These are phyloP conservation scores for Talaromyces atroroseus DNA, from an alignment of 2,329 filamentous ascomycete genomes.

Conservation along the genomic window DNA sequence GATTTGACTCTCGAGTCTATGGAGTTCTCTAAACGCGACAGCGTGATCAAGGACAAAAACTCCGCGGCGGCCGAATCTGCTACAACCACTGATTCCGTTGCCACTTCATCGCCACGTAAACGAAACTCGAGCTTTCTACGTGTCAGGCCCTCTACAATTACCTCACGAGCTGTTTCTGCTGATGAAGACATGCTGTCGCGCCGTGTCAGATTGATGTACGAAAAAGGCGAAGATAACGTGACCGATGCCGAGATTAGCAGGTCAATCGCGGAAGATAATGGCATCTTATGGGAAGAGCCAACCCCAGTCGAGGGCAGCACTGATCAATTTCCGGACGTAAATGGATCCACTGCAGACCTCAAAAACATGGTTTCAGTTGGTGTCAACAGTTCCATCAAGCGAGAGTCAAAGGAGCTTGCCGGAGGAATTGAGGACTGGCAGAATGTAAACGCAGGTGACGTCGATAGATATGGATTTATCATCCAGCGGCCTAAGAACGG, in stretches of 20 bases:
- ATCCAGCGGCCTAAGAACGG: conserved; percentile 27
- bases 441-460: conserved; percentile 53
- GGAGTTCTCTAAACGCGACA: conserved; percentile 57
- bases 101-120: conserved; percentile 15
- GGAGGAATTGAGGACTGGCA: conserved; percentile 63
- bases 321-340: conserved; percentile 22
- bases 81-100: conserved; percentile 9
- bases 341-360: conserved; percentile 24
- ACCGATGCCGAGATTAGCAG: conserved; percentile 36
- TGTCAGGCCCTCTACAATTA: conserved; percentile 28
- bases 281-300: conserved; percentile 37
- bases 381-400: conserved; percentile 35
- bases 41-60: conserved; percentile 51
- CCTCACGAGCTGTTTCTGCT: conserved; percentile 52
- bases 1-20: conserved; percentile 49
- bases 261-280: conserved; percentile 33
- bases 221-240: conserved; percentile 54
- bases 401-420: conserved; percentile 53
- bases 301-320: conserved; percentile 23
- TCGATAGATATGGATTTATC: conserved; percentile 64
- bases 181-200: conserved; percentile 60
- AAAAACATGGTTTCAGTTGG: conserved; percentile 25
- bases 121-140: conserved; percentile 34
- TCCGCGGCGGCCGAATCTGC: conserved; percentile 26
- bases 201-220: conserved; percentile 60